Conservation (phyloP, 1,284 basidiomycete genomes). For the Pisolithus thermaeus region DNA sequence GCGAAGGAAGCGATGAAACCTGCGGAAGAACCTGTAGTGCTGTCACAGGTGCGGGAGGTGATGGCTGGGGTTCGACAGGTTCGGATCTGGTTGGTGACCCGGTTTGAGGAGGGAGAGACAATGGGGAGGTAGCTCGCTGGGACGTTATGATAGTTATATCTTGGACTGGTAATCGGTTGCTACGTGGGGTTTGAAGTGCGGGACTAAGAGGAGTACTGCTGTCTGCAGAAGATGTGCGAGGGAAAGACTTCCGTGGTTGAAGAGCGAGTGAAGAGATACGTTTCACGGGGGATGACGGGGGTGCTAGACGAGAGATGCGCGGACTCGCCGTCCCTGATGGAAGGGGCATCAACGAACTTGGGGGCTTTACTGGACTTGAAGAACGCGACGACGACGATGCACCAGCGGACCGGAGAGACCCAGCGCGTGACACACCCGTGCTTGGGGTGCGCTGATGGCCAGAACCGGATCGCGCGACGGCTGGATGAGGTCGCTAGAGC, state of each 20-base stretch:
- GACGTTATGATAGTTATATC: conserved; percentile 10
- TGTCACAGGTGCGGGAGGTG: conserved; percentile 10
- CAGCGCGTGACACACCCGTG: conserved; percentile 29
- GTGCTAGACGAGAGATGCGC: conserved; percentile 23
- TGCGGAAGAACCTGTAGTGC: conserved; percentile 9
- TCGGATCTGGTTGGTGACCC: conserved; percentile 12
- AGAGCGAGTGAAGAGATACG: conserved; percentile 34
- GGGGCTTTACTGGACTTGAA: conserved; percentile 35
- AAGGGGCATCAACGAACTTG: conserved; percentile 16
- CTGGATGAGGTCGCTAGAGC: conserved; percentile 15
- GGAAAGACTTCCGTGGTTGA: conserved; percentile 27
- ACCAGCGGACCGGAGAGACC: conserved; percentile 31
- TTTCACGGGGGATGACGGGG: conserved; percentile 36
- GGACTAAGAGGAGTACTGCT: conserved; percentile 18
- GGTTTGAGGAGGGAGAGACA: conserved; percentile 13
- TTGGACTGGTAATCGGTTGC: conserved; percentile 13
- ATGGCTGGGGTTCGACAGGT: conserved; percentile 8
- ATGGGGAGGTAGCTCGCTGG: conserved; percentile 7
- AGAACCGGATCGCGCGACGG: conserved; percentile 20
- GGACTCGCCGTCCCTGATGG: conserved; percentile 19
- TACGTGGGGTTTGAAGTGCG: conserved; percentile 15
- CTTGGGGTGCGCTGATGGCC: conserved; percentile 39
- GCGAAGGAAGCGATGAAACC: conserved; percentile 14
- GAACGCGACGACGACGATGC: conserved; percentile 39
- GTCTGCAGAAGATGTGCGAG: conserved; percentile 28